These are phyloP conservation scores for Lactarius quietus DNA, from an alignment of 768 basidiomycete species.

Conservation along the genomic window DNA sequence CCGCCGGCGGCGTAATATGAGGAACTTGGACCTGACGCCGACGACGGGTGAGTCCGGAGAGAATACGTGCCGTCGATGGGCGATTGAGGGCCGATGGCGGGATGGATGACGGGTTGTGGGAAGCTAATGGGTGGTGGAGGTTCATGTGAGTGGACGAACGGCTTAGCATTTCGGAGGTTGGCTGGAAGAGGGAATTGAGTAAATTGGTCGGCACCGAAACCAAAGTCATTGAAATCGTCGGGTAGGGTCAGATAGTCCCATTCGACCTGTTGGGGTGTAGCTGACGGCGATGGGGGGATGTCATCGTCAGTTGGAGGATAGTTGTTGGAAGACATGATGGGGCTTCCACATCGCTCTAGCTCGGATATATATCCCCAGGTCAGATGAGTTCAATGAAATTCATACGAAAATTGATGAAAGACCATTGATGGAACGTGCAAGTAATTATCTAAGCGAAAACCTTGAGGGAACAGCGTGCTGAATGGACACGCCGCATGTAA, in stretches of 20 bases:
- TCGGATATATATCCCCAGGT: neutral
- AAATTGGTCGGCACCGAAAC: neutral
- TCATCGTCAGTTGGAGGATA: neutral
- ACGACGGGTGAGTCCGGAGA: neutral
- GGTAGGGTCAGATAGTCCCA: neutral
- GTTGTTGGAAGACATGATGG: neutral
- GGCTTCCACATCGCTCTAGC: neutral
- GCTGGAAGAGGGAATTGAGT: neutral
- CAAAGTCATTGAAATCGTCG: neutral
- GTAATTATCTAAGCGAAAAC: too few relatives aligned
- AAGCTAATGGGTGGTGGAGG: neutral
- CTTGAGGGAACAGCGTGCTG: neutral
- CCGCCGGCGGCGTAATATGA: neutral
- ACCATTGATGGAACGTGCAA: too few relatives aligned
- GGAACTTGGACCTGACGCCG: neutral
- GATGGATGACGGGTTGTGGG: neutral
- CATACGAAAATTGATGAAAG: neutral
- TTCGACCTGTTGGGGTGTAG: neutral
- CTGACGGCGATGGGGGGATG: neutral
- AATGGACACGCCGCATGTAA: neutral
- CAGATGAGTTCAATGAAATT: neutral
- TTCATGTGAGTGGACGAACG: neutral
- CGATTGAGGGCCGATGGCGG: neutral
- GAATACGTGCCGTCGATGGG: neutral
- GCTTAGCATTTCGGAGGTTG: neutral